Conservation (phyloP, 345 rosid species). For the Melastoma malabathricum region DNA sequence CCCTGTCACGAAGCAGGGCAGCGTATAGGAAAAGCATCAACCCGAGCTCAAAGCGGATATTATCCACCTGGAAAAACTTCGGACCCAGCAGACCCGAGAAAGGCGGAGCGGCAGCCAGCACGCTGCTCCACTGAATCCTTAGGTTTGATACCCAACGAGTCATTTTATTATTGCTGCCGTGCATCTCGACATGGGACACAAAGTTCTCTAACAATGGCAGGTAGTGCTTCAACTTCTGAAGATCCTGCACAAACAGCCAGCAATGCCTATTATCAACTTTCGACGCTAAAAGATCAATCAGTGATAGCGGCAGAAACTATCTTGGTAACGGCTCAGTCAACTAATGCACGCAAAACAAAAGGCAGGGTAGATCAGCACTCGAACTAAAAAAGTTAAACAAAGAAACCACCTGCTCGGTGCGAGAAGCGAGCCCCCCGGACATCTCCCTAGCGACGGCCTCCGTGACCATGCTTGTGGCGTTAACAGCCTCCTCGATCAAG, state of each 20-base stretch:
- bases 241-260: slow-evolving; percentile 33
- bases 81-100: slow-evolving; percentile 47
- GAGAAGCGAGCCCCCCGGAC: slow-evolving; percentile 51
- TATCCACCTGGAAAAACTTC: slow-evolving; percentile 40
- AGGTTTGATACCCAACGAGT: slow-evolving; percentile 31
- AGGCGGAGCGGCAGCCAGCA: slow-evolving; percentile 27
- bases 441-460: slow-evolving; percentile 64
- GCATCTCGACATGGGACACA: slow-evolving; percentile 28
- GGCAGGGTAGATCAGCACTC: neutral
- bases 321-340: neutral
- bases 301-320: too few relatives aligned
- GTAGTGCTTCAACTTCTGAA: slow-evolving; percentile 48
- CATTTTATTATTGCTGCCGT: slow-evolving; percentile 20
- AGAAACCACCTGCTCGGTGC: slow-evolving; percentile 35
- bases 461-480: slow-evolving; percentile 35
- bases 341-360: neutral
- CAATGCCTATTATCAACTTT: neutral
- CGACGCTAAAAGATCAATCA: too few relatives aligned
- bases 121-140: slow-evolving; percentile 61
- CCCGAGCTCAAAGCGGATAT: slow-evolving; percentile 48
- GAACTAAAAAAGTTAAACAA: neutral
- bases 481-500: slow-evolving; percentile 50
- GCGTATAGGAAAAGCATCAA: slow-evolving; percentile 52
- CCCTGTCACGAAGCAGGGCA: slow-evolving; percentile 53
- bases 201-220: slow-evolving; percentile 52